Percentiles rank a stretch among this genome's conserved stretches.
phyloP scores from a whole-genome alignment of 306 rosid species.

The Nissolia schottii region DNA sequence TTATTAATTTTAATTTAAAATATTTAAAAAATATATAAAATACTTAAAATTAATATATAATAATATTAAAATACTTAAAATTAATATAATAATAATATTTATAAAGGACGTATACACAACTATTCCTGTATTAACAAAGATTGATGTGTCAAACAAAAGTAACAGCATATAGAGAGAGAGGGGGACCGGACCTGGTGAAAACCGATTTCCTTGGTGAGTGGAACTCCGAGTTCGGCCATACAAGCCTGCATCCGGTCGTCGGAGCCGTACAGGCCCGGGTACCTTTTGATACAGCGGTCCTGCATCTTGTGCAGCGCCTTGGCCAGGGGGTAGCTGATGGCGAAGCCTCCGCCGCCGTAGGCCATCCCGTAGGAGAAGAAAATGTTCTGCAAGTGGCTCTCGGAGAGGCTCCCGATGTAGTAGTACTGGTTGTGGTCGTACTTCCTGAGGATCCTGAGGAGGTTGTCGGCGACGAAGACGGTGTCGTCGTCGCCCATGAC shows the following conservation, averaged over 20 bases:
- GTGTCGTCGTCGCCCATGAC: conserved; percentile 99
- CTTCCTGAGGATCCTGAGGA: conserved; percentile 55
- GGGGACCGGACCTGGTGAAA: conserved; percentile 71
- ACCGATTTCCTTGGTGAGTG: conserved; percentile 90
- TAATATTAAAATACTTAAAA: too few species aligned
- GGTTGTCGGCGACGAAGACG: conserved; percentile 73
- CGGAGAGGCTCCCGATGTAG: conserved; percentile 85
- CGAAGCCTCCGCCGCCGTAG: conserved; percentile 96
- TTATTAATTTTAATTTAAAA: too few species aligned
- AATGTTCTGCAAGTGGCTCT: conserved; percentile 90
- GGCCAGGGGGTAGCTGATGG: conserved; percentile 78
- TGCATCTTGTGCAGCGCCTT: conserved; percentile 65
- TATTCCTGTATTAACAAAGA: too few species aligned
- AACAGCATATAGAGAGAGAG: not conserved
- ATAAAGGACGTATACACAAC: too few species aligned
- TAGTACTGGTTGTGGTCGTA: conserved; percentile 75
- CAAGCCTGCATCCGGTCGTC: conserved; percentile 98
- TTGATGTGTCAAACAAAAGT: too few species aligned
- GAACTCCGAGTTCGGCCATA: conserved; percentile 99
- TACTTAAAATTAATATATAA: too few species aligned
- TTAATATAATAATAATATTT: too few species aligned
- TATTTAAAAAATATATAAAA: too few species aligned
- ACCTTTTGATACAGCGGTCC: conserved; percentile 77
- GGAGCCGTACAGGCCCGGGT: conserved; percentile 88
- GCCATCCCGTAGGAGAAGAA: conserved; percentile 96